Evolutionary conservation across 2,329 filamentous ascomycete species (phyloP), one percentile per base, ranked within the genome.

Genomic region (Fusarium coffeatum): DNA sequence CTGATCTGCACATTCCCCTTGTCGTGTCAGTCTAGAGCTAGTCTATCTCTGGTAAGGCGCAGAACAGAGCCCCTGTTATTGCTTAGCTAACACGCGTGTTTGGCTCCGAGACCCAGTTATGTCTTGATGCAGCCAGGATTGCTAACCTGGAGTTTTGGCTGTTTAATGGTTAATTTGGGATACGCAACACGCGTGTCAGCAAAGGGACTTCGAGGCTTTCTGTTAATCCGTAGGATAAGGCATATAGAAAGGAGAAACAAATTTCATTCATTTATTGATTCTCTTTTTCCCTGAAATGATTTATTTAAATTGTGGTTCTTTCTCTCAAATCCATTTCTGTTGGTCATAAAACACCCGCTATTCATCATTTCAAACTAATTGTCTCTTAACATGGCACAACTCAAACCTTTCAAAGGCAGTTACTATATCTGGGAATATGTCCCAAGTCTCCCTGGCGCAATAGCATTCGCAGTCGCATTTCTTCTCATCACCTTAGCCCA

Each of bases 381-480:
- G 27, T 12, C 6, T 28, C 12, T 6, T 2, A 28, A 32, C 1
- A 69, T 70, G 67, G 49, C 67, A 1, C 15, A 20, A 8, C 32
- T 74, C 0, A 48, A 72, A 41, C 60, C 55, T 1, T 65, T 64
- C 2, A 11, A 66, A 7, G 69, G 50, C 1, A 12, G 65, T 1
- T 46, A 56, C 2, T 69, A 71, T 8, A n/a, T 76, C 0, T 77
- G 75, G 74, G 48, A 71, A 16, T 82, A 81, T 18, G 28, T 76
- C 6, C 85, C 86, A 0, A 84, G 82, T 0, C 57, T 86, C 0
- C 76, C 80, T 0, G 83, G 81, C 0, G 84, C 84, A 1, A 73
- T 83, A 18, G 73, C 82, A 5, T 86, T 87, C 59, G 68, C 78
- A 5, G 85, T 87, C 59, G 69, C 78, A 1, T 46, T 81, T 22